phyloP scores from a whole-genome alignment of 2,329 filamentous ascomycete genomes.

The Incumbomyces lentus region DNA sequence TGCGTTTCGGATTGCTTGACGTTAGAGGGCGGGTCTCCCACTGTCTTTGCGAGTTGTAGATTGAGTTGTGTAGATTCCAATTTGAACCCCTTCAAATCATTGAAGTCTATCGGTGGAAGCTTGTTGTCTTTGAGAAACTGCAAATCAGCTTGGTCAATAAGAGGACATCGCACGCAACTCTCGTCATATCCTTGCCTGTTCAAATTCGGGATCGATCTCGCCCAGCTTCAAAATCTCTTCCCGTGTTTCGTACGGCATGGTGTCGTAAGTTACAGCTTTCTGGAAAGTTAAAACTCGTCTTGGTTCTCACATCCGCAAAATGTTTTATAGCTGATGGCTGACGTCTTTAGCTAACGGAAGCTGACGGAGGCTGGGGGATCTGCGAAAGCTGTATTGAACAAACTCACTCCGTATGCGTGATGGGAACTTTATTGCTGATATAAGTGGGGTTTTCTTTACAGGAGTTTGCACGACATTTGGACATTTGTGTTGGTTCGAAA shows the following conservation, averaged over 20 bases:
- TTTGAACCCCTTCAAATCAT: constrained; percentile 14
- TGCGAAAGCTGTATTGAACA: no score
- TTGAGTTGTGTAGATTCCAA: constrained; percentile 13
- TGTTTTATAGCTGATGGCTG: no score
- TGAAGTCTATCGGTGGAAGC: constrained; percentile 14
- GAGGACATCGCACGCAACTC: neutral
- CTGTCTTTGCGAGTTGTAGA: constrained; percentile 7
- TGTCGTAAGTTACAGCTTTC: no score
- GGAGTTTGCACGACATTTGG: no score
- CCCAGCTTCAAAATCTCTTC: constrained; percentile 23
- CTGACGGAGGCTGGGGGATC: no score
- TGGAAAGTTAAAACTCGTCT: no score
- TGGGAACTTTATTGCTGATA: no score
- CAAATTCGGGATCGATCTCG: constrained; percentile 24
- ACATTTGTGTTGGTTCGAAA: no score
- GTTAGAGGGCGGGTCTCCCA: constrained; percentile 14
- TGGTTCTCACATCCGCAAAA: no score
- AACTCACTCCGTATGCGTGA: no score
- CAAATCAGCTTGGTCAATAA: neutral
- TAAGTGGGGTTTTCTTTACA: no score
- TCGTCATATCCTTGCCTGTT: constrained; percentile 19
- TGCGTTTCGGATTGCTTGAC: constrained; percentile 18
- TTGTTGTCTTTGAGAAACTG: constrained; percentile 18
- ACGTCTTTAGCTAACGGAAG: no score
- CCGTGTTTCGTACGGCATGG: constrained; percentile 1